Evolutionary conservation across 352 stramenopile species (phyloP).

Genomic region (Phytophthora podocarpi): DNA sequence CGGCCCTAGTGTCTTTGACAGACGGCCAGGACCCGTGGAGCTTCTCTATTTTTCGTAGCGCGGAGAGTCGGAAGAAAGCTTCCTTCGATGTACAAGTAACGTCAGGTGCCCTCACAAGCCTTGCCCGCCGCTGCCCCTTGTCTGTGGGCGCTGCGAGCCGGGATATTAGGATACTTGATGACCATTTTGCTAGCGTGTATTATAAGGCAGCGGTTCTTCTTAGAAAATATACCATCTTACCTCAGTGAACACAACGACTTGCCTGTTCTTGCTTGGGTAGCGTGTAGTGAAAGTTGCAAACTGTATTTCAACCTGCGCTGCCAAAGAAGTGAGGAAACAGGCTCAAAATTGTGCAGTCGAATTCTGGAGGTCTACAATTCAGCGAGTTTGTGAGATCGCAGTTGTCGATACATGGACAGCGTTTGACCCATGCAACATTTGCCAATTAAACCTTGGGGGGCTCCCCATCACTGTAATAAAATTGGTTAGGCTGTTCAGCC

Average conservation of each 20-base stretch:
- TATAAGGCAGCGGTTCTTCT: conserved; percentile 77
- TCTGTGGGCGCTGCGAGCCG: conserved; percentile 31
- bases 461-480: too few species aligned
- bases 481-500: too few species aligned
- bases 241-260: conserved; percentile 16
- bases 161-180: conserved; percentile 54
- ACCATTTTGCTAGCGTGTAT: conserved; percentile 80
- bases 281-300: too few species aligned
- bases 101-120: conserved; percentile 57
- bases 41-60: conserved; percentile 54
- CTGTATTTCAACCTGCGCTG: too few species aligned
- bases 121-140: conserved; percentile 38
- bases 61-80: conserved; percentile 73
- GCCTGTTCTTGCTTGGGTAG: too few species aligned
- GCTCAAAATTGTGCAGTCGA: too few species aligned
- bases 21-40: conserved; percentile 31
- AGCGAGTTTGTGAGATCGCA: too few species aligned
- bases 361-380: too few species aligned
- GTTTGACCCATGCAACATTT: too few species aligned
- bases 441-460: too few species aligned
- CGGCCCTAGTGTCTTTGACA: conserved; percentile 32
- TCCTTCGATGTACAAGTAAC: conserved; percentile 81
- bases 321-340: too few species aligned
- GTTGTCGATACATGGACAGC: too few species aligned
- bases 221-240: conserved; percentile 65